Evolutionary conservation across 225 moss, liverwort and hornwort species (phyloP).

Genomic region (Physcomitrium patens): DNA sequence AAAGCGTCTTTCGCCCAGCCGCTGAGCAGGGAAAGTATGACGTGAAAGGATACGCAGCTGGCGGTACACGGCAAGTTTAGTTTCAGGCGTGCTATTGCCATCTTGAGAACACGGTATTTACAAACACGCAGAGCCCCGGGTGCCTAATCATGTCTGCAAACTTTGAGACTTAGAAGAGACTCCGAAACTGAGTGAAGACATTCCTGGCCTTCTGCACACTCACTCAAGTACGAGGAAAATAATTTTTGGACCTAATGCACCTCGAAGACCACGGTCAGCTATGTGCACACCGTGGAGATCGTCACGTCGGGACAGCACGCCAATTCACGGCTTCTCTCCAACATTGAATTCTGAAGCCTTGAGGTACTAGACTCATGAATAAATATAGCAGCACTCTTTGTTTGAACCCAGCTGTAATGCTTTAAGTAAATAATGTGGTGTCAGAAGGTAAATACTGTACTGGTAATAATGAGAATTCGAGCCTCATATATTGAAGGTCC

Average conservation of each 20-base stretch:
- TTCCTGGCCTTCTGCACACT: conserved; percentile 5
- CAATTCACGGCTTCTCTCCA: no score
- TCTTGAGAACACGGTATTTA: neutral
- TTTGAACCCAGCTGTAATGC: no score
- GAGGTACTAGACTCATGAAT: no score
- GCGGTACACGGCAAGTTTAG: conserved; percentile 26
- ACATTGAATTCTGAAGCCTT: no score
- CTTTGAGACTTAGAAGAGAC: conserved; percentile 24
- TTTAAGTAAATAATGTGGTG: no score
- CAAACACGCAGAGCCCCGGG: no score
- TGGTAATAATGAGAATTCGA: no score
- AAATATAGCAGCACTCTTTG: no score
- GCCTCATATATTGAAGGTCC: conserved; percentile 26
- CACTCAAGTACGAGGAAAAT: conserved; percentile 11
- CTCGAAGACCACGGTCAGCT: neutral
- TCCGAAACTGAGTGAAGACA: conserved; percentile 21
- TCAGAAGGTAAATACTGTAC: no score
- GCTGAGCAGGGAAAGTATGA: conserved; percentile 29
- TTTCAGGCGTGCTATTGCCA: neutral
- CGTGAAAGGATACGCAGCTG: conserved; percentile 1
- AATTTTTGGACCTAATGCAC: neutral
- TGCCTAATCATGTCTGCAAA: conserved; percentile 18
- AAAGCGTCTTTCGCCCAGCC: neutral
- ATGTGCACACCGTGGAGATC: no score
- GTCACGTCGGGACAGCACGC: no score